Percentiles rank a stretch among this genome's conserved stretches.
Evolutionary conservation across 2,329 filamentous ascomycete genomes (phyloP).

Genomic region (Sphaerulina vaccinii): DNA sequence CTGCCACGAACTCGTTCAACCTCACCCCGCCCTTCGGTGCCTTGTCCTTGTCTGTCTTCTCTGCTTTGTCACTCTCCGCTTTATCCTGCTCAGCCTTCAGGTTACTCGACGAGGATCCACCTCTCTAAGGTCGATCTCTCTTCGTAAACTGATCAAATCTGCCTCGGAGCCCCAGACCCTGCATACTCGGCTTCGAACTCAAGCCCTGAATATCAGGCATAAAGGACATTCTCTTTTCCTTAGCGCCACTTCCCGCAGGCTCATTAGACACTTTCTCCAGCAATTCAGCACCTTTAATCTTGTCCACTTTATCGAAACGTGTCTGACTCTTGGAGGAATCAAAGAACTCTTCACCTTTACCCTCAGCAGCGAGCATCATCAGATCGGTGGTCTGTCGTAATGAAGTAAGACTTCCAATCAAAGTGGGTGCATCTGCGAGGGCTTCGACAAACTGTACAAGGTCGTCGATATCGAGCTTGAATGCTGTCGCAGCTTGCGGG

Average conservation of each 20-base stretch:
- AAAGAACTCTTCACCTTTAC: conserved; percentile 88
- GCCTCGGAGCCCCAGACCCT: conserved; percentile 27
- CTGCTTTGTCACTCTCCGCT: no score
- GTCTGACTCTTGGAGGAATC: conserved; percentile 86
- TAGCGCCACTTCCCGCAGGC: conserved; percentile 9
- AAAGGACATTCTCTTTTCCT: conserved; percentile 22
- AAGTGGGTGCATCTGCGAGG: conserved; percentile 75
- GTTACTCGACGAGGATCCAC: background rate
- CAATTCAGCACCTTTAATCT: conserved; percentile 80
- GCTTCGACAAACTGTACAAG: conserved; percentile 82
- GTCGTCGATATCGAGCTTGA: conserved; percentile 80
- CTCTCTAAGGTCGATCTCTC: conserved; percentile 24
- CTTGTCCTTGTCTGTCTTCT: no score
- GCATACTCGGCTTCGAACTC: conserved; percentile 29
- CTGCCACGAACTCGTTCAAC: no score
- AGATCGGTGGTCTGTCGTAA: conserved; percentile 88
- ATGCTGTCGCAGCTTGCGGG: conserved; percentile 74
- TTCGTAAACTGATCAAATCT: conserved; percentile 27
- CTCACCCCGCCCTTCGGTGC: no score
- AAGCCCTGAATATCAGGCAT: conserved; percentile 27
- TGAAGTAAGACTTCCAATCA: conserved; percentile 87
- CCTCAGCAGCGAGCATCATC: conserved; percentile 68
- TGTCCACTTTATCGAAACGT: conserved; percentile 91
- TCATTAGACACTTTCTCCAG: conserved; percentile 71
- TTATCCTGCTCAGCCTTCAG: no score